phyloP scores from a whole-genome alignment of 306 rosid species.

The Quillaja saponaria region DNA sequence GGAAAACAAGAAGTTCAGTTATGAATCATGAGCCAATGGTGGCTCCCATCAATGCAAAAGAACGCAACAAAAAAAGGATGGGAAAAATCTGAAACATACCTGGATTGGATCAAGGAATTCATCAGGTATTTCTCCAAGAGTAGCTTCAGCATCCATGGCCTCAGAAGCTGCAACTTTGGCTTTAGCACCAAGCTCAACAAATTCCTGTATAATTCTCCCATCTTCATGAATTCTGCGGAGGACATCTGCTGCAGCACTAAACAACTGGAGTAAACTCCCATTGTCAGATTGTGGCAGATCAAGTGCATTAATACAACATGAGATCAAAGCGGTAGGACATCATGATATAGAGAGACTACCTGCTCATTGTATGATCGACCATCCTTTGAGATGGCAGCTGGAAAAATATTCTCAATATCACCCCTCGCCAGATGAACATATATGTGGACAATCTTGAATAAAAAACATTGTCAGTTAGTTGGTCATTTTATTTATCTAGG shows the following conservation, averaged over 20 bases:
- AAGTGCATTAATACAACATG: slow-evolving; percentile 9
- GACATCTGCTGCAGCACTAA: slow-evolving; percentile 85
- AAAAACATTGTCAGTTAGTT: too few relatives aligned
- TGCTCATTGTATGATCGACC: slow-evolving; percentile 96
- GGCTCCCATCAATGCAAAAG: too few relatives aligned
- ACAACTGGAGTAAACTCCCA: slow-evolving; percentile 61
- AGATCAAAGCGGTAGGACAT: slow-evolving; percentile 8
- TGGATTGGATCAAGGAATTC: slow-evolving; percentile 99
- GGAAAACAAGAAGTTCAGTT: not conserved
- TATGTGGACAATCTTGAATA: slow-evolving; percentile 74
- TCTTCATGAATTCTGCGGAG: slow-evolving; percentile 84
- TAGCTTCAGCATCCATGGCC: slow-evolving; percentile 93
- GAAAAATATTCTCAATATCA: slow-evolving; percentile 72
- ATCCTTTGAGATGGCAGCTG: slow-evolving; percentile 92
- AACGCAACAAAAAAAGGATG: not conserved
- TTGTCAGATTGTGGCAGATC: slow-evolving; percentile 29
- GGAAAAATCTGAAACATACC: slow-evolving; percentile 41
- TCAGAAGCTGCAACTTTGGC: slow-evolving; percentile 92
- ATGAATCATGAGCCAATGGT: too few relatives aligned
- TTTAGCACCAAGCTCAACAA: slow-evolving; percentile 78
- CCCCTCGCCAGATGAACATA: slow-evolving; percentile 95
- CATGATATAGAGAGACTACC: slow-evolving; percentile 42
- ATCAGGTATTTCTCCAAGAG: slow-evolving; percentile 96
- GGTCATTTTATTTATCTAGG: not conserved
- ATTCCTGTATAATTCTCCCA: slow-evolving; percentile 76